phyloP scores from a whole-genome alignment of 2,329 filamentous ascomycete species.

The Pseudopyricularia javanii region DNA sequence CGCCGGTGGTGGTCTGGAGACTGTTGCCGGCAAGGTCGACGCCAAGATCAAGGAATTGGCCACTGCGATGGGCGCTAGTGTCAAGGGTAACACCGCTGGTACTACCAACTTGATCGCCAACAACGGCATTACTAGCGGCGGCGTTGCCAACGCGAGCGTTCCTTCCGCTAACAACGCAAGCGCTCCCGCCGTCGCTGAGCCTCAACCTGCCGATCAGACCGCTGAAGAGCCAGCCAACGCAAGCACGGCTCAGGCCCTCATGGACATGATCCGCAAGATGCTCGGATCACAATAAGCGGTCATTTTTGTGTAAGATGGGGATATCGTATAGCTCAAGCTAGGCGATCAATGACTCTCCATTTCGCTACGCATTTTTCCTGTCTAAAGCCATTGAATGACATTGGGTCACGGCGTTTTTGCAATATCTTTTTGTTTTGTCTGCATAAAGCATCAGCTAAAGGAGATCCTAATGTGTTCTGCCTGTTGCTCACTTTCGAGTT shows the following conservation, averaged over 20 bases:
- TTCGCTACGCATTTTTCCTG: too few species aligned
- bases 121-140: conserved; percentile 28
- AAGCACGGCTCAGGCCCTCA: too few species aligned
- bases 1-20: conserved; percentile 39
- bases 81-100: conserved; percentile 24
- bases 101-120: conserved; percentile 45
- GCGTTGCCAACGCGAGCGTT: conserved; percentile 5
- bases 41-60: conserved; percentile 41
- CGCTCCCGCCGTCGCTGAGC: not conserved
- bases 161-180: too few species aligned
- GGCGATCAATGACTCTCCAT: too few species aligned
- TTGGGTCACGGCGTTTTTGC: not conserved
- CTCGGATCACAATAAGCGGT: too few species aligned
- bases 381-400: not conserved
- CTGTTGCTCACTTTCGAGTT: too few species aligned
- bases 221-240: too few species aligned
- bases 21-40: conserved; percentile 28
- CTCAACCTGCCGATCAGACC: not conserved
- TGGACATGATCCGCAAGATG: too few species aligned
- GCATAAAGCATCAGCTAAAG: too few species aligned
- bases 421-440: not conserved
- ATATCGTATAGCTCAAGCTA: too few species aligned
- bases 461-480: too few species aligned
- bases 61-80: conserved; percentile 27
- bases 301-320: too few species aligned